These are phyloP conservation scores for Pichia terricola DNA, from an alignment of 1,139 yeast species.

Conservation along the genomic window DNA sequence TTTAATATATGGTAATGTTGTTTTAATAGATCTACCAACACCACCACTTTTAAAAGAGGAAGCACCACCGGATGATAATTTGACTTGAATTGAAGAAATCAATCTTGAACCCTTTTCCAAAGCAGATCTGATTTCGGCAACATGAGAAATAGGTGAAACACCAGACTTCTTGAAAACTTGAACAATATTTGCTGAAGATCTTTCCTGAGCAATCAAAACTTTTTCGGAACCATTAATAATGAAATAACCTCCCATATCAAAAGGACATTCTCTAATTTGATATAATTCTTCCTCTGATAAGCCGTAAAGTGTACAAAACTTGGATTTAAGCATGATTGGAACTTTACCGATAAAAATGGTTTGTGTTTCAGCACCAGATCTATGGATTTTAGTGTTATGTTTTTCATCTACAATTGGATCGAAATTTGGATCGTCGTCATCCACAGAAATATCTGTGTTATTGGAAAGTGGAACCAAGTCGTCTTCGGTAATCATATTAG, in stretches of 20 bases:
- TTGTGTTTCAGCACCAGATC: constrained; percentile 26
- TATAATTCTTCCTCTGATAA: constrained; percentile 91
- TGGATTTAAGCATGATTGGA: constrained; percentile 95
- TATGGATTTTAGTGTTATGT: constrained; percentile 24
- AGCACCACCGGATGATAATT: constrained; percentile 44
- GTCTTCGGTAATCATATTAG: constrained; percentile 15
- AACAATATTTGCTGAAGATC: constrained; percentile 96
- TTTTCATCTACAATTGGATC: constrained; percentile 39
- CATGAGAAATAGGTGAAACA: constrained; percentile 91
- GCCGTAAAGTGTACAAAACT: constrained; percentile 88
- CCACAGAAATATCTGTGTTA: constrained; percentile 26
- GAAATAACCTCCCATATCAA: constrained; percentile 98
- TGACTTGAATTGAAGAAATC: constrained; percentile 89
- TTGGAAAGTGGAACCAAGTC: constrained; percentile 22
- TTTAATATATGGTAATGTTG: constrained; percentile 91
- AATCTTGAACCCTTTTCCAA: constrained; percentile 94
- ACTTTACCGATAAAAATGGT: constrained; percentile 86
- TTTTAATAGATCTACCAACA: constrained; percentile 77
- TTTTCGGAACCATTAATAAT: constrained; percentile 97
- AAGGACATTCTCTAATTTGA: constrained; percentile 95
- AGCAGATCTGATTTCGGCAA: constrained; percentile 95
- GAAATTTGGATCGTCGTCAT: constrained; percentile 23
- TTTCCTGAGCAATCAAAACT: constrained; percentile 95
- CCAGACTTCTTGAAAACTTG: constrained; percentile 98
- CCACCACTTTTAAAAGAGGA: constrained; percentile 36